Percentiles rank a stretch among this genome's conserved stretches.
phyloP scores from a whole-genome alignment of 306 rosid genomes.

The Senna tora region DNA sequence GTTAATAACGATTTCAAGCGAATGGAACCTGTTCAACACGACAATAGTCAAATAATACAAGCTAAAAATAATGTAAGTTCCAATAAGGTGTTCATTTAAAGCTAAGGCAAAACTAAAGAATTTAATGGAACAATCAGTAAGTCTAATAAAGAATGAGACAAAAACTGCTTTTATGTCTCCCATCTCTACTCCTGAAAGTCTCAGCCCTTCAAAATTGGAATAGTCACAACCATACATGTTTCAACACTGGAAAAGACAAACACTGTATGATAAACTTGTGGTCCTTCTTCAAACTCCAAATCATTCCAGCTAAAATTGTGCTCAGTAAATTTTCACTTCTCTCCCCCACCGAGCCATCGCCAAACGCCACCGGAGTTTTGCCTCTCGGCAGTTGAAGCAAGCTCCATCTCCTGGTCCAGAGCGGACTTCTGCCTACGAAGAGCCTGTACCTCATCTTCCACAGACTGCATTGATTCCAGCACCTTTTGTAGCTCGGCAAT shows the following conservation, averaged over 20 bases:
- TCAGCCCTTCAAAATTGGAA: constrained; percentile 40
- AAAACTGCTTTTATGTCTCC: constrained; percentile 25
- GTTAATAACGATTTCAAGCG: too few relatives aligned
- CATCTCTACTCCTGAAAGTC: constrained; percentile 33
- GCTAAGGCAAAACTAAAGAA: constrained; percentile 23
- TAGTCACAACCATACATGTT: constrained; percentile 33
- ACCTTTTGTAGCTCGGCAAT: constrained; percentile 75
- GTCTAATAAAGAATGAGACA: constrained; percentile 34
- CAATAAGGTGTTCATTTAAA: constrained; percentile 14
- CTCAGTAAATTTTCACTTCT: constrained; percentile 26
- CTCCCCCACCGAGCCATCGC: constrained; percentile 74
- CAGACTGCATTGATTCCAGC: constrained; percentile 76
- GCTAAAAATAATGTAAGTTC: constrained; percentile 30
- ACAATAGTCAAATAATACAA: not conserved
- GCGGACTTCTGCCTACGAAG: constrained; percentile 83
- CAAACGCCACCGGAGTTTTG: constrained; percentile 90
- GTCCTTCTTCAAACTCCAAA: constrained; percentile 36
- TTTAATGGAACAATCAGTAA: constrained; percentile 16
- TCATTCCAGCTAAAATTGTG: constrained; percentile 29
- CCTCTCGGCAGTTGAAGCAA: constrained; percentile 62
- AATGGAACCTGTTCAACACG: too few relatives aligned
- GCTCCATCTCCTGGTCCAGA: constrained; percentile 71
- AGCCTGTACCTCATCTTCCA: constrained; percentile 77
- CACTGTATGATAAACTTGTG: too few relatives aligned
- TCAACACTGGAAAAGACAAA: constrained; percentile 31